phyloP scores from a whole-genome alignment of 305 asterid species.

The Fraxinus floribunda region DNA sequence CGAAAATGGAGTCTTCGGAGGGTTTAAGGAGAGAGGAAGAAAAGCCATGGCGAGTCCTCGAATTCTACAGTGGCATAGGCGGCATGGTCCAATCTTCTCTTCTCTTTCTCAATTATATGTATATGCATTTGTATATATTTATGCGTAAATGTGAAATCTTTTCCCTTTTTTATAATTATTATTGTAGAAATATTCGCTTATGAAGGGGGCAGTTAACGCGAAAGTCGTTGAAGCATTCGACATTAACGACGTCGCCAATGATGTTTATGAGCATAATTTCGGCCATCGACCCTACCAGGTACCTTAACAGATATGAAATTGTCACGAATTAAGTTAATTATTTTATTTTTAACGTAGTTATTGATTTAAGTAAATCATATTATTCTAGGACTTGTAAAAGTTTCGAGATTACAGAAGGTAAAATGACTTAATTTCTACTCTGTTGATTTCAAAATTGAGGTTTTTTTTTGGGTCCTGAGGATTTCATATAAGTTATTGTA shows the following conservation, averaged over 20 bases:
- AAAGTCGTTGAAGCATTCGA: conserved; percentile 84
- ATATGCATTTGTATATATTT: neutral
- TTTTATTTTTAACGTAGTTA: neutral
- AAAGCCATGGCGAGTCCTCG: conserved; percentile 74
- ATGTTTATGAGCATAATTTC: conserved; percentile 84
- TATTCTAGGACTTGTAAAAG: neutral
- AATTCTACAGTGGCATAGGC: conserved; percentile 95
- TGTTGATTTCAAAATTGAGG: neutral
- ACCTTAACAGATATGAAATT: neutral
- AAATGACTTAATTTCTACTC: neutral
- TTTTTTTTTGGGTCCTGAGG: neutral
- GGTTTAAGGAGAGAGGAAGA: conserved; percentile 36
- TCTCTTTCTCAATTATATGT: neutral
- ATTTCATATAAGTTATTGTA: neutral
- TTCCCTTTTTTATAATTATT: neutral
- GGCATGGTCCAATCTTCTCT: conserved; percentile 53
- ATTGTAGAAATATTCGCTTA: conserved; percentile 68
- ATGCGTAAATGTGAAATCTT: neutral
- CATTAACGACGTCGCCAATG: conserved; percentile 85
- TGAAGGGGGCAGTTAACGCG: conserved; percentile 68
- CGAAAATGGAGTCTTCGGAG: conserved; percentile 28
- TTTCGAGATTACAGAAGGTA: neutral
- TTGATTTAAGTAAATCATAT: neutral
- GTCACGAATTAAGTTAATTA: neutral
- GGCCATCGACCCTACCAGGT: conserved; percentile 96